These are phyloP conservation scores for Heliocybe sulcata DNA, from an alignment of 1,284 basidiomycete genomes.

Conservation along the genomic window DNA sequence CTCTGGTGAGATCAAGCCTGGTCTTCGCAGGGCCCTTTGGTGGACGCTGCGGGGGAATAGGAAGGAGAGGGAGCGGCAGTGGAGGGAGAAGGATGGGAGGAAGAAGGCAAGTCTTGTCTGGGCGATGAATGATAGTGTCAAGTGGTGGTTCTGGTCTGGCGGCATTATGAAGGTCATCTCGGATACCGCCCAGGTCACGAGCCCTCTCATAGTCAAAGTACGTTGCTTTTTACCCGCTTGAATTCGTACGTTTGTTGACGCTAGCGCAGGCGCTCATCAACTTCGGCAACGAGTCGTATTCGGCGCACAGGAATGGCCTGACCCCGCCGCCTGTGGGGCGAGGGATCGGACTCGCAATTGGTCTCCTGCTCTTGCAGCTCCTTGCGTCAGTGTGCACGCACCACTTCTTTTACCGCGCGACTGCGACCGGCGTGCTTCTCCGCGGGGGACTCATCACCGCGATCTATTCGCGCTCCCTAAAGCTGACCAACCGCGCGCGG, in stretches of 20 bases:
- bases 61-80: slow-evolving; percentile 49
- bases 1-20: slow-evolving; percentile 56
- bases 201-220: slow-evolving; percentile 73
- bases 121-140: slow-evolving; percentile 80
- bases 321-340: slow-evolving; percentile 51
- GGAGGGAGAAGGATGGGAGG: slow-evolving; percentile 60
- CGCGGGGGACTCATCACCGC: slow-evolving; percentile 86
- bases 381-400: slow-evolving; percentile 64
- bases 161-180: slow-evolving; percentile 72
- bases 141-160: slow-evolving; percentile 78
- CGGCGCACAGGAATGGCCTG: slow-evolving; percentile 38
- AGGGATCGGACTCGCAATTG: slow-evolving; percentile 73
- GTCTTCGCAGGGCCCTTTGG: slow-evolving; percentile 39
- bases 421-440: slow-evolving; percentile 72
- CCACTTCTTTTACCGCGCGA: slow-evolving; percentile 76
- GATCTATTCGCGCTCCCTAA: slow-evolving; percentile 78
- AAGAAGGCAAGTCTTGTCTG: slow-evolving; percentile 61
- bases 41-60: slow-evolving; percentile 55
- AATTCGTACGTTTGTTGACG: slow-evolving; percentile 3
- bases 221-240: slow-evolving; percentile 1
- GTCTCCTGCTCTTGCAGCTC: slow-evolving; percentile 66
- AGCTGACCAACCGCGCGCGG: slow-evolving; percentile 77
- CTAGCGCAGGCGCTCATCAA: slow-evolving; percentile 58
- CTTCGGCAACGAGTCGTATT: slow-evolving; percentile 65
- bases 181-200: slow-evolving; percentile 69